phyloP scores from a whole-genome alignment of 2,329 filamentous ascomycete species.

The Fusarium chlamydosporum region DNA sequence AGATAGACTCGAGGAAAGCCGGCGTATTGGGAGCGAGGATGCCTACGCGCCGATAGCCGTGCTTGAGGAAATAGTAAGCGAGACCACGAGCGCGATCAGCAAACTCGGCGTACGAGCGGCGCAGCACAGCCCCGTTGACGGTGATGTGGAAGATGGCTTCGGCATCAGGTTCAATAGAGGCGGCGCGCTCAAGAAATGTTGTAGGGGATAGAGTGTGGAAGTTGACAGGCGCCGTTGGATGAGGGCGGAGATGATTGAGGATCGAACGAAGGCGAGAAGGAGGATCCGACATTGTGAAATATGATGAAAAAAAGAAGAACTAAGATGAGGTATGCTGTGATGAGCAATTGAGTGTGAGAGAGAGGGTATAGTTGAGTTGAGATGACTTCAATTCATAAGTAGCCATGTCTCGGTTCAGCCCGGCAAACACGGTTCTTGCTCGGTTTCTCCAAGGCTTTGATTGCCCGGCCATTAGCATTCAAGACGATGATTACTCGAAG shows the following conservation, averaged over 20 bases:
- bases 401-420: slow-evolving; percentile 49
- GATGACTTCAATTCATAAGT: slow-evolving; percentile 44
- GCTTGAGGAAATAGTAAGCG: slow-evolving; percentile 86
- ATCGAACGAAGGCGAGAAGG: slow-evolving; percentile 72
- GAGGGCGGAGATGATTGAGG: slow-evolving; percentile 63
- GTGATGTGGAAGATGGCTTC: slow-evolving; percentile 89
- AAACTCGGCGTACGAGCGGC: slow-evolving; percentile 83
- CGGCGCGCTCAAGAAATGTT: slow-evolving; percentile 87
- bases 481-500: slow-evolving; percentile 25
- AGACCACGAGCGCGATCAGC: slow-evolving; percentile 89
- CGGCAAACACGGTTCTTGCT: slow-evolving; percentile 49
- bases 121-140: slow-evolving; percentile 78
- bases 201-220: slow-evolving; percentile 88
- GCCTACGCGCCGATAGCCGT: slow-evolving; percentile 81
- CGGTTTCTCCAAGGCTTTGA: slow-evolving; percentile 45
- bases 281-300: slow-evolving; percentile 71
- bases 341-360: neutral
- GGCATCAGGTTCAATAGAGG: slow-evolving; percentile 87
- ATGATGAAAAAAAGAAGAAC: neutral
- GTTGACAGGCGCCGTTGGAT: slow-evolving; percentile 65
- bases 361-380: slow-evolving; percentile 10
- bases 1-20: slow-evolving; percentile 91
- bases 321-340: neutral
- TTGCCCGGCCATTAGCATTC: slow-evolving; percentile 26
- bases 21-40: slow-evolving; percentile 94